phyloP scores from a whole-genome alignment of 2,329 filamentous ascomycete genomes.

The Orbilia oligospora region DNA sequence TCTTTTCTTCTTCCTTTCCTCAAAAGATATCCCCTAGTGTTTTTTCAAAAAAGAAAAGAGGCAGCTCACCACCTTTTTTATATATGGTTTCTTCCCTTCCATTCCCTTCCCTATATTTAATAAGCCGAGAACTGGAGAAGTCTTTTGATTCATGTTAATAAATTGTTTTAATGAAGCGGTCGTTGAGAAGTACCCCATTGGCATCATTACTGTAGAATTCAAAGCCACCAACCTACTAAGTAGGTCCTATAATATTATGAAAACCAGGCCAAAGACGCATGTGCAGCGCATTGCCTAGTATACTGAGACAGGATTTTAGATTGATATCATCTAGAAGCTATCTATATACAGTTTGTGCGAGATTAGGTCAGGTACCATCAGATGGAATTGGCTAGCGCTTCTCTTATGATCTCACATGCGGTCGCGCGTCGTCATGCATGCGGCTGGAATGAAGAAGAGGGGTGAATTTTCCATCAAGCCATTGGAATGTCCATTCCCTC shows the following conservation, averaged over 20 bases:
- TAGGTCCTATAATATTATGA: background rate
- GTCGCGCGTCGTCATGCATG: conserved; percentile 25
- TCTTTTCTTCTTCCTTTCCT: conserved; percentile 22
- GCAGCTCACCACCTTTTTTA: conserved; percentile 5
- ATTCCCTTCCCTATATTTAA: conserved; percentile 31
- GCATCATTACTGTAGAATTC: too few species aligned
- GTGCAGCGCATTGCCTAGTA: too few species aligned
- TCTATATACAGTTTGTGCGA: background rate
- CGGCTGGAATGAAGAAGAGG: conserved; percentile 26
- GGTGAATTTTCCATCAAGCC: background rate
- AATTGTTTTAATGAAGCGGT: conserved; percentile 54
- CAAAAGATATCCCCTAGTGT: conserved; percentile 26
- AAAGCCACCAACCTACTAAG: too few species aligned
- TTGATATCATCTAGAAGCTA: too few species aligned
- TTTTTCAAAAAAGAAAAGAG: conserved; percentile 32
- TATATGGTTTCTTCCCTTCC: background rate
- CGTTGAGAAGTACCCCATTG: conserved; percentile 23
- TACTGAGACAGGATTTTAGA: background rate
- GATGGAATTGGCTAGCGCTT: conserved; percentile 18
- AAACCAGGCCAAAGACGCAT: too few species aligned
- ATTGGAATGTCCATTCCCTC: conserved; percentile 13
- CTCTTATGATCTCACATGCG: background rate
- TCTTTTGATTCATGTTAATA: conserved; percentile 49
- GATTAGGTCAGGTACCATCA: background rate
- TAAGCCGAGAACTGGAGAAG: conserved; percentile 24